Conservation (phyloP, 1,139 yeast species). For the Hanseniaspora gamundiae region DNA sequence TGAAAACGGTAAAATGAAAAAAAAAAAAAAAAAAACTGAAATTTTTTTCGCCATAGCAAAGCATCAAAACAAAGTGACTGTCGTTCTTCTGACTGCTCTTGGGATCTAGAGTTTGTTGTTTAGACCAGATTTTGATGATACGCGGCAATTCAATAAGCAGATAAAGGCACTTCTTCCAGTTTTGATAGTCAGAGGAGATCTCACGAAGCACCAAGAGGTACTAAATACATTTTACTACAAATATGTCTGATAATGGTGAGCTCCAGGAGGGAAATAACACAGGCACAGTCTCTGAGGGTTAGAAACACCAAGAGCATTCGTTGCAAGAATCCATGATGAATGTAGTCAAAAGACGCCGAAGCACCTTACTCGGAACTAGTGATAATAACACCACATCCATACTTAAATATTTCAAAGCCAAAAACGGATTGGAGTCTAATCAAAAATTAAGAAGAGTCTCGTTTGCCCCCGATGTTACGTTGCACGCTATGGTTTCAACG, state of each 20-base stretch:
- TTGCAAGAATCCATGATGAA: neutral
- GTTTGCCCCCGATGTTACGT: constrained; percentile 66
- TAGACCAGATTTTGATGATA: neutral
- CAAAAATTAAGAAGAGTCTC: constrained; percentile 41
- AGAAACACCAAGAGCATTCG: too few species aligned
- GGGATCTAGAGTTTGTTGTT: neutral
- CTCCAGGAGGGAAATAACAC: too few species aligned
- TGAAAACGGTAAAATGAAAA: neutral
- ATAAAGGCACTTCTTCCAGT: too few species aligned
- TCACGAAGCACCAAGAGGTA: too few species aligned
- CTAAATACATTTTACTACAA: too few species aligned
- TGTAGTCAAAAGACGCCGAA: constrained; percentile 6
- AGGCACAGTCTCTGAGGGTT: too few species aligned
- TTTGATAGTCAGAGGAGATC: too few species aligned
- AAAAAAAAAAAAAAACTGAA: neutral
- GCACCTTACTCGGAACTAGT: neutral
- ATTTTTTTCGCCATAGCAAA: neutral
- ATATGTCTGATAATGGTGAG: too few species aligned
- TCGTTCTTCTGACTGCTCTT: neutral
- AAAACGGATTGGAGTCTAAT: constrained; percentile 6
- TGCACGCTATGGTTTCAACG: constrained; percentile 45
- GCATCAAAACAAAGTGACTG: neutral
- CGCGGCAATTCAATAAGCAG: too few species aligned
- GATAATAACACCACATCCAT: constrained; percentile 21
- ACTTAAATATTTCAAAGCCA: constrained; percentile 13